Conservation (phyloP, 257 asterid species). For the Petunia secreta region DNA sequence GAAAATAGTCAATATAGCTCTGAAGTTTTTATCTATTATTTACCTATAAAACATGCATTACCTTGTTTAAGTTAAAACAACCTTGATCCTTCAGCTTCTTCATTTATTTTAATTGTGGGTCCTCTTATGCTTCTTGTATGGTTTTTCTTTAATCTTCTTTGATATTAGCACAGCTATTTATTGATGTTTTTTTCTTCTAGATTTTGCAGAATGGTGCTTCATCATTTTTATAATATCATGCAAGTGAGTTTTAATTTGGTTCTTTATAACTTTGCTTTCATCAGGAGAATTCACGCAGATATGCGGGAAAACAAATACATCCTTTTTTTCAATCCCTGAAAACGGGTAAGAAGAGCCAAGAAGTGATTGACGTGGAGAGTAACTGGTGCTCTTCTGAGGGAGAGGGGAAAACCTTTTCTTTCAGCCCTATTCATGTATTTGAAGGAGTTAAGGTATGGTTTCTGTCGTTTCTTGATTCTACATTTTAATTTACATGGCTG, state of each 20-base stretch:
- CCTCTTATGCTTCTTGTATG: slow-evolving; percentile 16
- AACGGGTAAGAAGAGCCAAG: slow-evolving; percentile 63
- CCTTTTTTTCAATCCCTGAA: slow-evolving; percentile 82
- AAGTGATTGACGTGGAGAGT: slow-evolving; percentile 51
- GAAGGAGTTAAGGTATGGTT: slow-evolving; percentile 65
- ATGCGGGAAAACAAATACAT: slow-evolving; percentile 86
- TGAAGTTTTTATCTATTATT: neutral
- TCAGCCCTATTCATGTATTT: slow-evolving; percentile 81
- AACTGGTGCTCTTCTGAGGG: slow-evolving; percentile 44
- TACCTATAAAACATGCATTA: neutral
- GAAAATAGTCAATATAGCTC: neutral
- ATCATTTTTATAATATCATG: slow-evolving; percentile 11
- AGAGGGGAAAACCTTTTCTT: slow-evolving; percentile 54
- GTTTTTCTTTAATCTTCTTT: slow-evolving; percentile 2
- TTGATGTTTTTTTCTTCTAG: slow-evolving; percentile 19
- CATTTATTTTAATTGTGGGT: slow-evolving; percentile 16
- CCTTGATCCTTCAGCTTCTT: slow-evolving; percentile 10
- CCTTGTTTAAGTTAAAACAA: slow-evolving; percentile 17
- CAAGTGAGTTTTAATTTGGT: slow-evolving; percentile 6
- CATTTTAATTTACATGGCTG: slow-evolving; percentile 19
- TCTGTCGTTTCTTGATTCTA: slow-evolving; percentile 24
- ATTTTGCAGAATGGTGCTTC: slow-evolving; percentile 18
- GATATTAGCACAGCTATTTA: neutral
- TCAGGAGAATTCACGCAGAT: slow-evolving; percentile 86
- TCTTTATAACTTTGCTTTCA: slow-evolving; percentile 22